Evolutionary conservation across 2,329 filamentous ascomycete species (phyloP), one percentile per base, ranked within the genome.

Genomic region (Fusarium scirpi): DNA sequence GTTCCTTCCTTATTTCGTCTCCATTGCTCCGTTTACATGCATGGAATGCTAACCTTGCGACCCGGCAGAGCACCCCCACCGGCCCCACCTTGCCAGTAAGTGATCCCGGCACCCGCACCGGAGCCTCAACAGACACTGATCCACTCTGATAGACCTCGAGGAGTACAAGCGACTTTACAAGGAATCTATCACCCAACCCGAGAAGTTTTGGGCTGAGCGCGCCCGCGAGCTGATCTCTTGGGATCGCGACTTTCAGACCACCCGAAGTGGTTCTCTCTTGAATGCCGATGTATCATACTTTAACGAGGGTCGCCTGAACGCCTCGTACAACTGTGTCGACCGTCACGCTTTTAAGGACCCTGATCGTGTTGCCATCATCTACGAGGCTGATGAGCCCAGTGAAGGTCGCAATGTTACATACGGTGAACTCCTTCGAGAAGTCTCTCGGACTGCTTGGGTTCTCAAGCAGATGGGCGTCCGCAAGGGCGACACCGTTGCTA

Each of bases 281-380:
- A 86, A 92, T 69, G 96, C 96, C 74, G 94, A 99, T 84, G 91
- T 87, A 78, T 92, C 94, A 69, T 99, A 96, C 95, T 99, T 98
- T 79, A 83, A 94, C 67, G 96, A 98, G 84, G 96, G 96, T 73
- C 89, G 91, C 76, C 86, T 99, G 78, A 99, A 99, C 78, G 96
- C 96, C 69, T 96, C 93, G 29, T 98, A 94, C 89, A 99, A 99
- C 86, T 97, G 94, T 78, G 91, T 99, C 71, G 96, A 99, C 79
- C 93, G 96, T 67, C 95, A 98, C 82, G 96, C 96, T n/a, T 89
- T 97, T 83, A 94, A 94, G 83, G 90, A 97, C 83, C 96, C 96
- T 49, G 85, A 98, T 84, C 94, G 92, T 83, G 90, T 96, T 49
- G 96, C 96, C 80, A 97, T 99, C 83, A 97, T 98, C 84, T 99